Evolutionary conservation across 306 rosid species (phyloP).

Genomic region (Dicorynia guianensis): DNA sequence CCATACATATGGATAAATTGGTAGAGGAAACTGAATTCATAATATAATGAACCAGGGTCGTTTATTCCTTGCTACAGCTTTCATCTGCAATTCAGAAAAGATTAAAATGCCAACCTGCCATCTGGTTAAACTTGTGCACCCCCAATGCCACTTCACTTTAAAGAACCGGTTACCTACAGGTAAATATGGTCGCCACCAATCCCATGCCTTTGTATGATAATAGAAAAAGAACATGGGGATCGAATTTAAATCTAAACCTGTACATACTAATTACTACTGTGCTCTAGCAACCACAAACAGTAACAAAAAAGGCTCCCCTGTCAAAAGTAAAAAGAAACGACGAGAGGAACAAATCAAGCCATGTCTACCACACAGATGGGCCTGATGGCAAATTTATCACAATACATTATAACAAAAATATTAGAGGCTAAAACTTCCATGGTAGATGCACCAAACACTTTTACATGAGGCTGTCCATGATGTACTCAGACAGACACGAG

Average conservation of each 20-base stretch:
- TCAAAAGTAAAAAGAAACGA: constrained; percentile 46
- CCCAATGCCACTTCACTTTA: constrained; percentile 46
- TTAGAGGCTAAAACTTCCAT: constrained; percentile 43
- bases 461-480: constrained; percentile 44
- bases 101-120: constrained; percentile 40
- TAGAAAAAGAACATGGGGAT: constrained; percentile 53
- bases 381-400: constrained; percentile 55
- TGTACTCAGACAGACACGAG: constrained; percentile 24
- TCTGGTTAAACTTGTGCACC: constrained; percentile 42
- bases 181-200: constrained; percentile 45
- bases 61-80: constrained; percentile 40
- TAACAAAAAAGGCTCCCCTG: constrained; percentile 68
- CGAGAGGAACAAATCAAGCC: constrained; percentile 59
- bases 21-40: constrained; percentile 35
- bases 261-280: constrained; percentile 55
- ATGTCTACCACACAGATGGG: constrained; percentile 52
- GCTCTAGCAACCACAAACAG: constrained; percentile 60
- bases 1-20: neutral
- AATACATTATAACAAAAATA: constrained; percentile 46
- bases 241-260: constrained; percentile 59
- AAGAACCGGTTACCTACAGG: constrained; percentile 40
- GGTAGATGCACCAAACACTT: constrained; percentile 48
- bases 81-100: constrained; percentile 30
- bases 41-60: constrained; percentile 36
- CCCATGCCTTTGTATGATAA: constrained; percentile 52